Evolutionary conservation across 2,329 filamentous ascomycete genomes (phyloP).

Genomic region (Ceratocystis papillata): DNA sequence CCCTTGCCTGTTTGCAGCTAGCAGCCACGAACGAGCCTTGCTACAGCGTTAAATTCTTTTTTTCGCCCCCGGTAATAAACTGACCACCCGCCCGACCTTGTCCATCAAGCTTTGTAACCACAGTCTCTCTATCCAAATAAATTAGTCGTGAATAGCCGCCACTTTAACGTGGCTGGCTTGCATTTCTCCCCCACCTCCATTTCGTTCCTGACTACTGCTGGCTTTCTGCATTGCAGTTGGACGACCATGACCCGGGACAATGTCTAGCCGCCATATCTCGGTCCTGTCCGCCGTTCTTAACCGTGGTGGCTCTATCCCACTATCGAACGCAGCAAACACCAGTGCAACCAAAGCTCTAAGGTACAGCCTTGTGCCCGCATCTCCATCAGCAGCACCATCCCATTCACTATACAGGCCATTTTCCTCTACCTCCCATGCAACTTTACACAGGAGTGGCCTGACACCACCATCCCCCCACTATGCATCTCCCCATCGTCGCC

Average conservation of each 20-base stretch:
- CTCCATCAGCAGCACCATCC: background rate
- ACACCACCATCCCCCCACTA: slow-evolving; percentile 13
- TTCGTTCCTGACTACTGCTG: slow-evolving; percentile 16
- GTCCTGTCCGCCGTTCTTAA: slow-evolving; percentile 10
- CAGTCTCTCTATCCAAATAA: slow-evolving; percentile 7
- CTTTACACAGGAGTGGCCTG: background rate
- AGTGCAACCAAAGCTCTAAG: background rate
- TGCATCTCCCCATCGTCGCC: slow-evolving; percentile 3
- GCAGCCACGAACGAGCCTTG: background rate
- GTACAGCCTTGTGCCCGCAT: background rate
- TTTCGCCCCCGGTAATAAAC: background rate
- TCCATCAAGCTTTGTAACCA: background rate
- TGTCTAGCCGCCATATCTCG: slow-evolving; percentile 32
- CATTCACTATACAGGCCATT: background rate
- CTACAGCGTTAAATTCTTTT: slow-evolving; percentile 10
- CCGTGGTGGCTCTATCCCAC: background rate
- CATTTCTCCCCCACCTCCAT: background rate
- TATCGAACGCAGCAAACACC: background rate
- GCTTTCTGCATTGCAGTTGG: slow-evolving; percentile 24
- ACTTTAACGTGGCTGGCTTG: slow-evolving; percentile 25
- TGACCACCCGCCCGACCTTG: background rate
- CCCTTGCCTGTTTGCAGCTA: background rate
- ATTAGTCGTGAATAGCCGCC: slow-evolving; percentile 23
- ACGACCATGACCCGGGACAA: slow-evolving; percentile 34
- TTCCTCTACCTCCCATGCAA: background rate